Evolutionary conservation across 441 rosid species (phyloP).

Genomic region (Lepidium campestre): DNA sequence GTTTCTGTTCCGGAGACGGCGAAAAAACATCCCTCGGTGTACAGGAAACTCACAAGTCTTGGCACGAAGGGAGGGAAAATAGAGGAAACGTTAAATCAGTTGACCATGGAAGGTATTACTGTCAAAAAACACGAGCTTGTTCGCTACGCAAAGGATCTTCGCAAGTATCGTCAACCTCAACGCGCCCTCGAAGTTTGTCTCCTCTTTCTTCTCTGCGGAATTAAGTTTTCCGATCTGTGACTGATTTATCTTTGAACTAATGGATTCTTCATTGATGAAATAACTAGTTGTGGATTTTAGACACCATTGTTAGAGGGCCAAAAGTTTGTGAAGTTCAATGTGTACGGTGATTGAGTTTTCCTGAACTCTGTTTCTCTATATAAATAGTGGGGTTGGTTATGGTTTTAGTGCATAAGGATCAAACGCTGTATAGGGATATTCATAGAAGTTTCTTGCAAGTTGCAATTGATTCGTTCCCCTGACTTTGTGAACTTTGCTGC

Average conservation of each 20-base stretch:
- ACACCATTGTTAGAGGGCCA: background rate
- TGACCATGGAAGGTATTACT: constrained; percentile 48
- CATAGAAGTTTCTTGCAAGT: too few species aligned
- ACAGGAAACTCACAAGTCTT: constrained; percentile 49
- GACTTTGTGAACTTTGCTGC: background rate
- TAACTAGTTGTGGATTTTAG: background rate
- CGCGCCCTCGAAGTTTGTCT: constrained; percentile 64
- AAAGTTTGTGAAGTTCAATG: background rate
- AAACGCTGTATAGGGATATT: background rate
- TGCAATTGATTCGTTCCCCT: too few species aligned
- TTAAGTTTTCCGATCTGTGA: background rate
- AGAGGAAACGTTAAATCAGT: constrained; percentile 47
- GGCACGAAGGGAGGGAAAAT: constrained; percentile 52
- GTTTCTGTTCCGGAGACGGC: constrained; percentile 10
- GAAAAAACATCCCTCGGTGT: constrained; percentile 20
- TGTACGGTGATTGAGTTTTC: background rate
- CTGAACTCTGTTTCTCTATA: background rate
- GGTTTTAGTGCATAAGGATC: background rate
- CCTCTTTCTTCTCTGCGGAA: background rate
- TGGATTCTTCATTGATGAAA: background rate
- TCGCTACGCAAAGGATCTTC: constrained; percentile 50
- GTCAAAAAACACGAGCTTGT: constrained; percentile 38
- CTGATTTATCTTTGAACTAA: background rate
- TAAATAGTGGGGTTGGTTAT: background rate
- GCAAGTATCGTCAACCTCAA: constrained; percentile 46